These are phyloP conservation scores for Phoma sp. DNA, from an alignment of 2,329 filamentous ascomycete genomes.

Conservation along the genomic window DNA sequence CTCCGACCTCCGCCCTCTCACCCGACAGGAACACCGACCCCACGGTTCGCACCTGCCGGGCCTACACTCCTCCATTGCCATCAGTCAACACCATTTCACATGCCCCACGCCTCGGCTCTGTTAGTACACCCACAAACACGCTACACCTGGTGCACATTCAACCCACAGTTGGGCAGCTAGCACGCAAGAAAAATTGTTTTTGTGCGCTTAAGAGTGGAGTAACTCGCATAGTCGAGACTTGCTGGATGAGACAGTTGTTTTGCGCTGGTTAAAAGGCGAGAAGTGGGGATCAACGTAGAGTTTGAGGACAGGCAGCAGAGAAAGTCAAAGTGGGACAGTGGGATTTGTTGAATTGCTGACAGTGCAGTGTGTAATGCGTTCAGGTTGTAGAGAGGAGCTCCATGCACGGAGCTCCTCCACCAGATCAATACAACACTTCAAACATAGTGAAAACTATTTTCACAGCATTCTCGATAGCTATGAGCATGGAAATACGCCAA, in stretches of 20 bases:
- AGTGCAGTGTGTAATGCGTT: neutral
- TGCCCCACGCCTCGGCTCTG: conserved; percentile 8
- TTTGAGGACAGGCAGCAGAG: conserved; percentile 7
- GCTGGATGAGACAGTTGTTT: conserved; percentile 5
- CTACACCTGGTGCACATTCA: neutral
- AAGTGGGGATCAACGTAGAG: neutral
- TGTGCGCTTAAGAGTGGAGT: neutral
- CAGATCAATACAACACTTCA: no score
- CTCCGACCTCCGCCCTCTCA: conserved; percentile 1
- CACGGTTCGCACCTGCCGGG: conserved; percentile 1
- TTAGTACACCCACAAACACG: conserved; percentile 2
- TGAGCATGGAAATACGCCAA: no score
- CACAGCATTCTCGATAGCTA: no score
- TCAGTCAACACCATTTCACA: conserved; percentile 6
- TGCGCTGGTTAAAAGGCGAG: neutral
- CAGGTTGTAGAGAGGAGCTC: neutral
- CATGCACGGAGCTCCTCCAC: no score
- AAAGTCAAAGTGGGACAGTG: neutral
- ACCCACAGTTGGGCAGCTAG: conserved; percentile 7
- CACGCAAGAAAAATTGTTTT: conserved; percentile 1
- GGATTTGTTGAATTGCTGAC: neutral
- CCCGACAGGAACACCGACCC: neutral
- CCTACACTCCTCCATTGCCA: conserved; percentile 1
- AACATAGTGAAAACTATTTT: no score
- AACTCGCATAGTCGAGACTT: neutral